Conservation (phyloP, 225 moss, liverwort and hornwort genomes). For the Ulota crispa region DNA sequence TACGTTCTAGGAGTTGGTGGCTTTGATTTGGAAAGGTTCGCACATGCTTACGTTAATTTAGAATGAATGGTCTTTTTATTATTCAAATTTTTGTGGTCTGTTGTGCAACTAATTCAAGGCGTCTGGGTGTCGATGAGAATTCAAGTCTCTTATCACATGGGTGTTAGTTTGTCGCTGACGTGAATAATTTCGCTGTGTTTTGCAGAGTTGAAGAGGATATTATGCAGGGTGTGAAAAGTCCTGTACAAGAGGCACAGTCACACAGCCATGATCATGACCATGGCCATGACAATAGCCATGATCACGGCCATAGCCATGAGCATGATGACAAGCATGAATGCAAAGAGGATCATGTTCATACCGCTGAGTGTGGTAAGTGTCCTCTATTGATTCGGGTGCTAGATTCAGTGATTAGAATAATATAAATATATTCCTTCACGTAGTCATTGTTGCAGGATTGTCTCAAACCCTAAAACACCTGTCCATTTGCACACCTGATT, state of each 20-base stretch:
- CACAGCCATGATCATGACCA: slow-evolving; percentile 51
- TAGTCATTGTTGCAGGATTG: background rate
- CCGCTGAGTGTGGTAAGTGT: slow-evolving; percentile 55
- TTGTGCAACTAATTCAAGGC: background rate
- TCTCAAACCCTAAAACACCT: background rate
- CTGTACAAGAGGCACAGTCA: slow-evolving; percentile 50
- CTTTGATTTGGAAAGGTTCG: slow-evolving; percentile 89
- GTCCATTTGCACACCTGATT: background rate
- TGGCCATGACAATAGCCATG: slow-evolving; percentile 51
- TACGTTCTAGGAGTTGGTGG: slow-evolving; percentile 97
- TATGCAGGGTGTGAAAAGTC: slow-evolving; percentile 41
- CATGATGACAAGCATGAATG: slow-evolving; percentile 52
- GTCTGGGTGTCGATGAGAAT: background rate
- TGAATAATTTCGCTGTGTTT: background rate
- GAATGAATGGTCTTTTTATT: background rate
- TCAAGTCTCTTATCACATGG: background rate
- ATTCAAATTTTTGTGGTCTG: background rate
- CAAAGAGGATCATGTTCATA: slow-evolving; percentile 62
- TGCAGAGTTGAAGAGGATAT: slow-evolving; percentile 82
- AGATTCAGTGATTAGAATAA: background rate
- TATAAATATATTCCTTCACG: background rate
- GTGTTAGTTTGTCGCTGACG: background rate
- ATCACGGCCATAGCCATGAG: slow-evolving; percentile 54
- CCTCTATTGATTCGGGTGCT: background rate
- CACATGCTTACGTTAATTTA: background rate